A percentile compares a stretch with the other conserved stretches of the same genome.
phyloP scores from a whole-genome alignment of 805 yeast species.

The Cyberlindnera mrakii region DNA sequence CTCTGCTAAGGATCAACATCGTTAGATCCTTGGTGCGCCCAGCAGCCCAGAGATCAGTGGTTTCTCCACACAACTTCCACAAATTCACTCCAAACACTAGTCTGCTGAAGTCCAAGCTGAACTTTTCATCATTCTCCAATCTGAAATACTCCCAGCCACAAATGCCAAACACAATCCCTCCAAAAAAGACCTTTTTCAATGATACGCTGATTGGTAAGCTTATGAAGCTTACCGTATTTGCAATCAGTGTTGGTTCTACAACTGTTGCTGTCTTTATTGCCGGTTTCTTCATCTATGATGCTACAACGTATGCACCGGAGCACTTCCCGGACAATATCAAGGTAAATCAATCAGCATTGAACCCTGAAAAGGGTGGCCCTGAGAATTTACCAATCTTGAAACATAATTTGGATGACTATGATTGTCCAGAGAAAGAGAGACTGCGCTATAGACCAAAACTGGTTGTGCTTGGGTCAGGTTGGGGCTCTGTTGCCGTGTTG shows the following conservation, averaged over 20 bases:
- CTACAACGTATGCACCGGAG: conserved; percentile 51
- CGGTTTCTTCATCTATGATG: conserved; percentile 57
- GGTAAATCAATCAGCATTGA: conserved; percentile 46
- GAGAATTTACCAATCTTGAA: conserved; percentile 60
- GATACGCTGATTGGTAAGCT: conserved; percentile 27
- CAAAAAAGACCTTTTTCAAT: conserved; percentile 19
- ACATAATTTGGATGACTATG: conserved; percentile 52
- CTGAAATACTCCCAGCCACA: conserved; percentile 1
- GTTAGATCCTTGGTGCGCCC: background rate
- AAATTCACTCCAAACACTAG: background rate
- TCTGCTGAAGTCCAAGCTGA: background rate
- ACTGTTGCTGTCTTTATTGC: conserved; percentile 35
- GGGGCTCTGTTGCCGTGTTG: conserved; percentile 63
- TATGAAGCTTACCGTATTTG: conserved; percentile 28
- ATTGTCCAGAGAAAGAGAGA: conserved; percentile 40
- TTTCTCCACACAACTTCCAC: background rate
- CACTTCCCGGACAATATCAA: conserved; percentile 36
- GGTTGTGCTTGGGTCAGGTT: conserved; percentile 62
- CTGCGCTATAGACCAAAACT: conserved; percentile 46
- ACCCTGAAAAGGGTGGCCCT: conserved; percentile 61
- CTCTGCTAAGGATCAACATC: too few species aligned
- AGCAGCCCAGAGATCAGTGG: background rate
- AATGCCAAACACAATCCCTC: conserved; percentile 21
- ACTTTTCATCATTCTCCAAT: background rate
- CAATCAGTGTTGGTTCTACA: conserved; percentile 38